Evolutionary conservation across 1,139 yeast species (phyloP).

Genomic region (Pichia sp.): DNA sequence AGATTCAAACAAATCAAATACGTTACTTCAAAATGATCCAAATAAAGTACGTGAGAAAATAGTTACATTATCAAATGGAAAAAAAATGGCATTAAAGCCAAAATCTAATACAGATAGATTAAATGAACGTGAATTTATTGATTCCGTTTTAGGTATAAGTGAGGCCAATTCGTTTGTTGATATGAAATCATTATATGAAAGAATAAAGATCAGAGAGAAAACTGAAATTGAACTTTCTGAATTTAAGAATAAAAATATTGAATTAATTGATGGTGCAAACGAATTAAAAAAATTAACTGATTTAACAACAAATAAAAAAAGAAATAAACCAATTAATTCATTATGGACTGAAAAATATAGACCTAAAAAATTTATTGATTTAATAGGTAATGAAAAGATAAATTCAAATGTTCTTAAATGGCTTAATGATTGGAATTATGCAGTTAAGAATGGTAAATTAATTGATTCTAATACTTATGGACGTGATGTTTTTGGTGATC

Average conservation of each 20-base stretch:
- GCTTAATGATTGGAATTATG: slow-evolving; percentile 75
- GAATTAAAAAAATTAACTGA: slow-evolving; percentile 11
- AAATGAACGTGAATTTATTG: background rate
- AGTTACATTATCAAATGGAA: slow-evolving; percentile 12
- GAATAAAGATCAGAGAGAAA: slow-evolving; percentile 5
- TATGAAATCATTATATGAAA: slow-evolving; percentile 12
- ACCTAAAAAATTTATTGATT: slow-evolving; percentile 66
- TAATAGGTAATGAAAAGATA: slow-evolving; percentile 73
- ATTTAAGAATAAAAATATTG: slow-evolving; percentile 1
- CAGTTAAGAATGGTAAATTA: slow-evolving; percentile 34
- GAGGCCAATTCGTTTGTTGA: background rate
- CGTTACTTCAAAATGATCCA: background rate
- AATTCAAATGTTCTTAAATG: slow-evolving; percentile 70
- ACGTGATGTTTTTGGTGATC: slow-evolving; percentile 35
- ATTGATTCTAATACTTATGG: slow-evolving; percentile 6
- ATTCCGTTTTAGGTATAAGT: background rate
- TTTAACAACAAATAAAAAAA: slow-evolving; percentile 4
- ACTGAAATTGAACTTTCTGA: slow-evolving; percentile 1
- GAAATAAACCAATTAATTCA: slow-evolving; percentile 5
- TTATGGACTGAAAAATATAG: slow-evolving; percentile 83
- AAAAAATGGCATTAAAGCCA: slow-evolving; percentile 6
- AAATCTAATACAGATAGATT: background rate
- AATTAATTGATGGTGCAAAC: slow-evolving; percentile 1
- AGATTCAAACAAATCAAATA: background rate
- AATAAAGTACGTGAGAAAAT: slow-evolving; percentile 2